Conservation (phyloP, 75 land plant species). For the Cupressus sempervirens region DNA sequence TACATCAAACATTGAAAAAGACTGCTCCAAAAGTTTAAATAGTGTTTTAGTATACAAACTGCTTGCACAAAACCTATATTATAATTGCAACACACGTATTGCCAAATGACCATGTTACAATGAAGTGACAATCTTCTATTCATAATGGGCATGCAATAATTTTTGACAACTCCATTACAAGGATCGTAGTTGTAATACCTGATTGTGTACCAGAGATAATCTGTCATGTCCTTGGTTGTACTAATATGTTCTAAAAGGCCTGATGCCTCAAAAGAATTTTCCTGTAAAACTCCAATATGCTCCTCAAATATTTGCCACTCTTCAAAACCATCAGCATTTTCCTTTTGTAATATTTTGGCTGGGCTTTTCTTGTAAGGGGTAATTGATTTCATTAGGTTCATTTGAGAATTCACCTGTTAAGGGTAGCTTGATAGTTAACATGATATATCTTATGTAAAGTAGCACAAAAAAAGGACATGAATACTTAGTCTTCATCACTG, state of each 20-base stretch:
- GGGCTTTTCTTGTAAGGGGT: slow-evolving; percentile 8
- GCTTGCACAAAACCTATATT: background rate
- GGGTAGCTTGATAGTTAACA: background rate
- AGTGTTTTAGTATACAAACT: background rate
- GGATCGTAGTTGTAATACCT: slow-evolving; percentile 39
- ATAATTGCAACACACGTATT: background rate
- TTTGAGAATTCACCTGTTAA: background rate
- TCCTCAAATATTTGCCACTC: slow-evolving; percentile 70
- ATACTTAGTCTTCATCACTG: background rate
- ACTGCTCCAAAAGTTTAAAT: background rate
- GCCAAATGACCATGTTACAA: background rate
- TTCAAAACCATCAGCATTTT: background rate
- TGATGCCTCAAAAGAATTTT: slow-evolving; percentile 31
- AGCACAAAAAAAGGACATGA: background rate
- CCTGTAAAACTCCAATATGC: slow-evolving; percentile 54
- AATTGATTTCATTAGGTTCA: background rate
- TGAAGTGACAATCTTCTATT: background rate
- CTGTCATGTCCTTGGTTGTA: slow-evolving; percentile 75
- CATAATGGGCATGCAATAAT: background rate
- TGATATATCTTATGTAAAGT: background rate
- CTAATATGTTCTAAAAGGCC: slow-evolving; percentile 77
- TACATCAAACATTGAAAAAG: background rate
- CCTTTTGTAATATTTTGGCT: slow-evolving; percentile 1
- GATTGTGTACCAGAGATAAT: slow-evolving; percentile 82
- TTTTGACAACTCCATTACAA: background rate